Evolutionary conservation across 352 stramenopile genomes (phyloP), one percentile per base, ranked within the genome.

Genomic region (Phytophthora capsici): DNA sequence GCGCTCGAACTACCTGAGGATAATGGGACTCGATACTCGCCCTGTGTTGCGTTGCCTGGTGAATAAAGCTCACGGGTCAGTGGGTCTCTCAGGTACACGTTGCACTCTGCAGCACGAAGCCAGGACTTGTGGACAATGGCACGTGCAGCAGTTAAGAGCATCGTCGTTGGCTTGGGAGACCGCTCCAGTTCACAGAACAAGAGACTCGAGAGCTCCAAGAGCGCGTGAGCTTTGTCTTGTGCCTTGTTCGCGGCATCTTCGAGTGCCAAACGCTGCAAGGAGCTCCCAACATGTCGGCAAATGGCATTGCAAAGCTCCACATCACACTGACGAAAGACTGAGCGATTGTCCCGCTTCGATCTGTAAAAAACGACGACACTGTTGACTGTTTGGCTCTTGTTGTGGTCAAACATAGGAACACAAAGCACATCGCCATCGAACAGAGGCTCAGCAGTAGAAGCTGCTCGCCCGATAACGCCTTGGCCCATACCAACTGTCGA

Each of bases 131-230:
- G 46, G 10, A 71, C 59, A 8, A 74, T 58, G 3, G 46, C 48
- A 13, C 46, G 54, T 19, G 59, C 69, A 19, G 57, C 59, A 16
- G 75, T 77, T 0, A 86, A 48, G 14, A 92, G 53, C 48, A 92
- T 65, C 7, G 77, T 68, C 12, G 77, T 82, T 3, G 82, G 83
- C 57, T 92, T 84, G 0, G 85, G 74, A 40, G 84, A 84, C 2
- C 71, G 77, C 63, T 92, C 80, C 0, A 90, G 69, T 43, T 90
- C 82, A 16, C 78, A 77, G 40, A 90, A 90, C 9, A 92, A 57
- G 13, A 92, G 46, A 17, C 80, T 71, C 3, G 84, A 92, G 1
- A 92, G 69, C 47, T 90, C 81, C 3, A 92, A 57, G 19, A 90
- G 32, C 13, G 80, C 87, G 63, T 89, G 79, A 0, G 84, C 80